Evolutionary conservation across 179 eudicot species (phyloP).

Genomic region (Gypsophila paniculata): DNA sequence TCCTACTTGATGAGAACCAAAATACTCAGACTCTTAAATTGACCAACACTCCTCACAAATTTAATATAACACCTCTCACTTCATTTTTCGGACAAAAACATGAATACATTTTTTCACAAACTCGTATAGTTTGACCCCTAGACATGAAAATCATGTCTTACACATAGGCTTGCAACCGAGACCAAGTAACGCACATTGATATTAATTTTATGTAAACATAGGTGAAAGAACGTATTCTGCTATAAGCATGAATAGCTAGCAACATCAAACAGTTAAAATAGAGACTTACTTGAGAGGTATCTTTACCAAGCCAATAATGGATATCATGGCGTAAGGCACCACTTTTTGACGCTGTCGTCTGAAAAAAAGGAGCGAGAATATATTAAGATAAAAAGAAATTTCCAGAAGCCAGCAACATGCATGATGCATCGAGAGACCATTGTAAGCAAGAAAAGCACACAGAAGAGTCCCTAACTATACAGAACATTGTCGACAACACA

Average conservation of each 20-base stretch:
- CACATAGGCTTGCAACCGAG: neutral
- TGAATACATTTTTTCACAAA: neutral
- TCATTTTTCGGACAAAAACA: neutral
- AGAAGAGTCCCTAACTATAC: too few relatives aligned
- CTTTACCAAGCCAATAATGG: slow-evolving; percentile 98
- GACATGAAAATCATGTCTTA: neutral
- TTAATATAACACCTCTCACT: neutral
- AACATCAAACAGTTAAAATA: slow-evolving; percentile 11
- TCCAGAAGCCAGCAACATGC: neutral
- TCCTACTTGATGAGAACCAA: slow-evolving; percentile 50
- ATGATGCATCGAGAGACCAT: neutral
- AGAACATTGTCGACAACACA: too few relatives aligned
- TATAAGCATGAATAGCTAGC: neutral
- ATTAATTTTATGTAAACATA: neutral
- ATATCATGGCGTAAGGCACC: slow-evolving; percentile 85
- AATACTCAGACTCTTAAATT: slow-evolving; percentile 22
- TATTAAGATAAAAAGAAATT: neutral
- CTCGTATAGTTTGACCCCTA: neutral
- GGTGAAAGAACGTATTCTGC: neutral
- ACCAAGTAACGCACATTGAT: too few relatives aligned
- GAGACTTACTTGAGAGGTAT: slow-evolving; percentile 76
- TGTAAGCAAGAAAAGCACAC: too few relatives aligned
- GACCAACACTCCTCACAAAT: neutral
- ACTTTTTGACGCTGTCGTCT: slow-evolving; percentile 80
- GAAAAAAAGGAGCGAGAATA: slow-evolving; percentile 11